These are phyloP conservation scores for Biancaea sappan DNA, from an alignment of 306 rosid genomes.

Conservation along the genomic window DNA sequence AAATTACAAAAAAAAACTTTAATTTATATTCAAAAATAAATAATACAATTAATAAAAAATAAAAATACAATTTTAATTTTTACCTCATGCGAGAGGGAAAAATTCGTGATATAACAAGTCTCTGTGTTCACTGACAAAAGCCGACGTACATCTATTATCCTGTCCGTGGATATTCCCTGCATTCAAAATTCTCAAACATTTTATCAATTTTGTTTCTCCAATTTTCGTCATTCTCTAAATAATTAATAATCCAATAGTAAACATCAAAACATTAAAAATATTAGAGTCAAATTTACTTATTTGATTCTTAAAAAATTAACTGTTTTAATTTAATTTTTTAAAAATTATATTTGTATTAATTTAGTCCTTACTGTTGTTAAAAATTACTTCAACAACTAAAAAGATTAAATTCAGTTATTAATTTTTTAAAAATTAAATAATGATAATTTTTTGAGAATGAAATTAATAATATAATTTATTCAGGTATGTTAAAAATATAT, in stretches of 20 bases:
- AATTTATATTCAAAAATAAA: not conserved
- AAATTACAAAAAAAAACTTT: not conserved
- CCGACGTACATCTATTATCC: constrained; percentile 77
- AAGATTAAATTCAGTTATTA: too few species aligned
- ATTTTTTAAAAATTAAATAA: too few species aligned
- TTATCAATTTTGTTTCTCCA: not conserved
- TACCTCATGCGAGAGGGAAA: constrained; percentile 87
- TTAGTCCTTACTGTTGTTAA: too few species aligned
- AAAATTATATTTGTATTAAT: too few species aligned
- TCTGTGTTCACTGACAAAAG: constrained; percentile 65
- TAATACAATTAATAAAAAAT: not conserved
- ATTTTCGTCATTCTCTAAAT: not conserved
- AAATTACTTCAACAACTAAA: too few species aligned
- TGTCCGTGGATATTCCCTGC: constrained; percentile 99
- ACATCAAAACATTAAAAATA: not conserved
- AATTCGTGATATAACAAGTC: constrained; percentile 76
- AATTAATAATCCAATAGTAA: not conserved
- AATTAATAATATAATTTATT: too few species aligned
- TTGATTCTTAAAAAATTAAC: too few species aligned
- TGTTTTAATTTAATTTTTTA: too few species aligned
- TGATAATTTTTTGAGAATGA: too few species aligned
- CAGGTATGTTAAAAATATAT: too few species aligned
- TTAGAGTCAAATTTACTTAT: too few species aligned
- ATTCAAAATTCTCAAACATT: not conserved
- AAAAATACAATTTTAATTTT: not conserved